A percentile compares a stretch with the other conserved stretches of the same genome.
phyloP scores from a whole-genome alignment of 2,329 filamentous ascomycete species.

The Paecilomyces dactylethromorphus region DNA sequence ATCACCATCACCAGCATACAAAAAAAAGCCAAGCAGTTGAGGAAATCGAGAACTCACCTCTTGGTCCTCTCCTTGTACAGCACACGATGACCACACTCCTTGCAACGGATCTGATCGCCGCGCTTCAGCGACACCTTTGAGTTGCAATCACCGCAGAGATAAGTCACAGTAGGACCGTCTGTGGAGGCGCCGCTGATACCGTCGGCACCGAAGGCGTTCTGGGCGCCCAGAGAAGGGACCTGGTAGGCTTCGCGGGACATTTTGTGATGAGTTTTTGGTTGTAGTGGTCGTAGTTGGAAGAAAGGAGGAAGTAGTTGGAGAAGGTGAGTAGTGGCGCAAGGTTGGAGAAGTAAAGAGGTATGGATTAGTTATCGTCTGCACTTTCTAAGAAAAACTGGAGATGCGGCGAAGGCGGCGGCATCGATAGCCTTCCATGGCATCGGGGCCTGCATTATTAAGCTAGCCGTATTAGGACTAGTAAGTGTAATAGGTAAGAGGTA shows the following conservation, averaged over 20 bases:
- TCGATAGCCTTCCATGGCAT: neutral
- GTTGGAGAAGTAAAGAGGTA: too few relatives aligned
- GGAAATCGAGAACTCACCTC: constrained; percentile 56
- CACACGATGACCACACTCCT: constrained; percentile 89
- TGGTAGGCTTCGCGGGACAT: constrained; percentile 75
- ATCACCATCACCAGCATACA: neutral
- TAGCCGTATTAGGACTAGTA: constrained; percentile 2
- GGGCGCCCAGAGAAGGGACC: constrained; percentile 52
- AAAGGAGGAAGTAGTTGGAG: neutral
- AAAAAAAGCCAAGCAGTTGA: constrained; percentile 3
- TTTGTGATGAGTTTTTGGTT: constrained; percentile 3
- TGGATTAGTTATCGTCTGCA: neutral
- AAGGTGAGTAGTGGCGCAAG: neutral
- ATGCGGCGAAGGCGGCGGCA: neutral
- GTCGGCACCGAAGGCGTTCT: constrained; percentile 35
- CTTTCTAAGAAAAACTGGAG: neutral
- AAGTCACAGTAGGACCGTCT: constrained; percentile 56
- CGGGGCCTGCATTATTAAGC: neutral
- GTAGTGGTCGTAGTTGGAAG: neutral
- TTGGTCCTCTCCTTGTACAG: constrained; percentile 98
- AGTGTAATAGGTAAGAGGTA: too few relatives aligned
- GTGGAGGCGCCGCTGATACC: constrained; percentile 36
- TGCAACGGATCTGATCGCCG: constrained; percentile 77
- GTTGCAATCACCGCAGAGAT: constrained; percentile 80
- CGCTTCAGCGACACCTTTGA: constrained; percentile 67